Percentiles rank a stretch among this genome's conserved stretches.
phyloP scores from a whole-genome alignment of 306 rosid genomes.

The Crataegus laevigata region DNA sequence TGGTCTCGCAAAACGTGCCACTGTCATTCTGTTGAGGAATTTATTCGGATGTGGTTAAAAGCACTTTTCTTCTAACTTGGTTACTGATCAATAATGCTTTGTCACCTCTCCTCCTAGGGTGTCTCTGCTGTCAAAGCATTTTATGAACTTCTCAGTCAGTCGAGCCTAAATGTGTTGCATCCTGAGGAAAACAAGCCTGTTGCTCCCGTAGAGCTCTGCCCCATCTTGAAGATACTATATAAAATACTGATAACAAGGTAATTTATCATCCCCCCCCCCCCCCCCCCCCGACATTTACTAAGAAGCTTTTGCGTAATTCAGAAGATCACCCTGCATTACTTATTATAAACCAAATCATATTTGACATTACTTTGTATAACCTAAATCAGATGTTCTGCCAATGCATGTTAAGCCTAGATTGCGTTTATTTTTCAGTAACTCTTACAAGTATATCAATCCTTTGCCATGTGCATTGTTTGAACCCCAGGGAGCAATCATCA shows the following conservation, averaged over 20 bases:
- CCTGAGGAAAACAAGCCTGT: slow-evolving; percentile 86
- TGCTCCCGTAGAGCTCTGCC: slow-evolving; percentile 92
- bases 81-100: neutral
- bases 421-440: neutral
- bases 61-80: neutral
- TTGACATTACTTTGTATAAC: neutral
- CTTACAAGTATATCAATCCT: neutral
- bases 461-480: slow-evolving; percentile 4
- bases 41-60: too few relatives aligned
- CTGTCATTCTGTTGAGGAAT: too few relatives aligned
- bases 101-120: slow-evolving; percentile 40
- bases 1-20: too few relatives aligned
- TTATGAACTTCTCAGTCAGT: slow-evolving; percentile 77
- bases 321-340: neutral
- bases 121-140: slow-evolving; percentile 86
- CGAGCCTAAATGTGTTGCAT: slow-evolving; percentile 75
- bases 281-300: too few relatives aligned
- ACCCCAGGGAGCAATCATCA: slow-evolving; percentile 66
- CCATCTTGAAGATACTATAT: slow-evolving; percentile 80
- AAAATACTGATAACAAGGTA: slow-evolving; percentile 77
- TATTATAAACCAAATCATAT: neutral
- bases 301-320: neutral
- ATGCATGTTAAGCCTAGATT: neutral
- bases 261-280: too few relatives aligned
- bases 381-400: neutral